phyloP scores from a whole-genome alignment of 345 rosid species.

The Zanthoxylum bungeanum region DNA sequence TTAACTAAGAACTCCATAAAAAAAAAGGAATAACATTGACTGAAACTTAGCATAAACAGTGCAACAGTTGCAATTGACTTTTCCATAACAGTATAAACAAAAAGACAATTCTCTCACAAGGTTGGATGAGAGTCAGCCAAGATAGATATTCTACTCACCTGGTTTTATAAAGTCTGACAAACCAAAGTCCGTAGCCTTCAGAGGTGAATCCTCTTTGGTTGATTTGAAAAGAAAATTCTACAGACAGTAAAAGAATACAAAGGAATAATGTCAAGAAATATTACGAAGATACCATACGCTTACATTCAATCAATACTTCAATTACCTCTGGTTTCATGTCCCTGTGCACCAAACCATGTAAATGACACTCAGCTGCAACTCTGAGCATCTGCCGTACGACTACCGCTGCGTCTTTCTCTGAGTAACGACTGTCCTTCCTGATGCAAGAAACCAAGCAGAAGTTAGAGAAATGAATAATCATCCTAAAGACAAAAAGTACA shows the following conservation, averaged over 20 bases:
- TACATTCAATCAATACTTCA: neutral
- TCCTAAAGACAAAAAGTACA: neutral
- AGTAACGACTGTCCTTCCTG: slow-evolving; percentile 91
- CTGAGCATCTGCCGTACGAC: slow-evolving; percentile 75
- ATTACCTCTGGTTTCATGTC: slow-evolving; percentile 99
- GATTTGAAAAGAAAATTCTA: slow-evolving; percentile 97
- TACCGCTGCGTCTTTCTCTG: slow-evolving; percentile 69
- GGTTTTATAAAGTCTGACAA: slow-evolving; percentile 96
- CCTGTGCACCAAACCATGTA: slow-evolving; percentile 89
- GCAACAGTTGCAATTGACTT: neutral
- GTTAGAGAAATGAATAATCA: slow-evolving; percentile 1
- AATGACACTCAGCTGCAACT: slow-evolving; percentile 96
- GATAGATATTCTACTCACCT: slow-evolving; percentile 40
- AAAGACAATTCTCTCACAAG: neutral
- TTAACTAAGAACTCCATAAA: neutral
- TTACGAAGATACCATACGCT: neutral
- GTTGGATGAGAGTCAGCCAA: slow-evolving; percentile 6
- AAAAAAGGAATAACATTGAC: neutral
- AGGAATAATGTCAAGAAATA: slow-evolving; percentile 15
- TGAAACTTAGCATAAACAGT: neutral
- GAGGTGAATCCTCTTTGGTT: slow-evolving; percentile 59
- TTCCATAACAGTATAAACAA: neutral
- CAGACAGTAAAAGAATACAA: slow-evolving; percentile 11
- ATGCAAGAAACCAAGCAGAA: slow-evolving; percentile 17
- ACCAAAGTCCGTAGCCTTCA: slow-evolving; percentile 99